Percentiles rank a stretch among this genome's conserved stretches.
These are phyloP conservation scores for Caryocar brasiliense DNA, from an alignment of 441 rosid species.

Conservation along the genomic window DNA sequence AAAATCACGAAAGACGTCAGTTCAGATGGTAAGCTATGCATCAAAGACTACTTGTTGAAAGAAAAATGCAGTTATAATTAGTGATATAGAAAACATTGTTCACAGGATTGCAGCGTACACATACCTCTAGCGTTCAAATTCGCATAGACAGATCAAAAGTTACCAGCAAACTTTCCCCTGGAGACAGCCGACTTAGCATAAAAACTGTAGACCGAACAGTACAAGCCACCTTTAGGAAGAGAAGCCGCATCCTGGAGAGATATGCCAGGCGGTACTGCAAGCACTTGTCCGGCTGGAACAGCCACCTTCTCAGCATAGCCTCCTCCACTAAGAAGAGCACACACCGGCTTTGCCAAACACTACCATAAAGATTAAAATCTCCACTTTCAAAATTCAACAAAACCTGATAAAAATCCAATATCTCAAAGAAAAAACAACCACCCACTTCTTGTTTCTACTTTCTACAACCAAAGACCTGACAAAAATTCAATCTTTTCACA, in stretches of 20 bases:
- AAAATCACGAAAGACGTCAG: constrained; percentile 11
- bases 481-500: background rate
- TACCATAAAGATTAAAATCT: too few species aligned
- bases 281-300: constrained; percentile 63
- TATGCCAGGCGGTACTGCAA: constrained; percentile 57
- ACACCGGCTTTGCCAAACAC: too few species aligned
- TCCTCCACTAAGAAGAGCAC: constrained; percentile 89
- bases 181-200: constrained; percentile 59
- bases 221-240: constrained; percentile 84
- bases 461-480: too few species aligned
- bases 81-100: too few species aligned
- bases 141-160: background rate
- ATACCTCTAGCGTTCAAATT: too few species aligned
- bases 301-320: constrained; percentile 91
- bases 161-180: constrained; percentile 78
- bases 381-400: constrained; percentile 4
- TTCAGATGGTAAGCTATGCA: background rate
- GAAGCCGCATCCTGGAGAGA: constrained; percentile 68
- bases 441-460: too few species aligned
- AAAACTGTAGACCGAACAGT: constrained; percentile 94
- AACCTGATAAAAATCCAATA: too few species aligned
- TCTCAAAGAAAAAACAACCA: too few species aligned
- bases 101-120: too few species aligned
- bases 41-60: background rate
- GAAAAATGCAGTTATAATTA: too few species aligned